These are phyloP conservation scores for Incumbomyces lentus DNA, from an alignment of 2,329 filamentous ascomycete species.

Conservation along the genomic window DNA sequence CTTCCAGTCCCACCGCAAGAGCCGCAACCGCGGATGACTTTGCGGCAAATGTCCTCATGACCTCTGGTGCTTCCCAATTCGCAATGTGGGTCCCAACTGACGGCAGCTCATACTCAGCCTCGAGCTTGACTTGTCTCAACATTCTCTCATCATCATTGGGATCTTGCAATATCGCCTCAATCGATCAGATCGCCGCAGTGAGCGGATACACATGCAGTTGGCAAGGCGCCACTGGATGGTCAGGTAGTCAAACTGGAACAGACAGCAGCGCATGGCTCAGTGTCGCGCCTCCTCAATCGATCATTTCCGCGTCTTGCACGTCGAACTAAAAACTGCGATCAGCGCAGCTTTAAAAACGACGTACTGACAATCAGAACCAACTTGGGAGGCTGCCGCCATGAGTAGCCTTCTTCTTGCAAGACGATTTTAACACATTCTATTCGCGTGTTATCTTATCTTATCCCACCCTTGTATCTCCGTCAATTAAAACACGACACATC, in stretches of 20 bases:
- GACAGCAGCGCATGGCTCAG: conserved; percentile 16
- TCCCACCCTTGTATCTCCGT: too few species aligned
- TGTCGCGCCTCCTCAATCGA: conserved; percentile 20
- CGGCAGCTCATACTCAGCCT: conserved; percentile 13
- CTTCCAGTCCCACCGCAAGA: not conserved
- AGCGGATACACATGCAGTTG: conserved; percentile 28
- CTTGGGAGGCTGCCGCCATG: too few species aligned
- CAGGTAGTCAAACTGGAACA: conserved; percentile 10
- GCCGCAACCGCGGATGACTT: conserved; percentile 10
- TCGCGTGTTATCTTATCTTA: too few species aligned
- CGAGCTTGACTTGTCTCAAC: conserved; percentile 18
- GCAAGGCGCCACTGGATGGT: conserved; percentile 20
- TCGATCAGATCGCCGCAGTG: conserved; percentile 18
- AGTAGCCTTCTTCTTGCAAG: too few species aligned
- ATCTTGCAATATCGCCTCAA: conserved; percentile 17
- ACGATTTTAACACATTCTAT: too few species aligned
- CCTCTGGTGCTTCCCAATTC: conserved; percentile 17
- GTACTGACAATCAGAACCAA: not conserved
- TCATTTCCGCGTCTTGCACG: conserved; percentile 1
- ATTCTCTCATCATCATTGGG: conserved; percentile 17
- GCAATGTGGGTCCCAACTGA: conserved; percentile 18
- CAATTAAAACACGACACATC: too few species aligned
- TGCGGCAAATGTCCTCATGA: conserved; percentile 19
- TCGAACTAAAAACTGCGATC: not conserved
- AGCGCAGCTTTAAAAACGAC: not conserved